These are phyloP conservation scores for Saccharomyces paradoxus DNA, from an alignment of 805 yeast species.

Conservation along the genomic window DNA sequence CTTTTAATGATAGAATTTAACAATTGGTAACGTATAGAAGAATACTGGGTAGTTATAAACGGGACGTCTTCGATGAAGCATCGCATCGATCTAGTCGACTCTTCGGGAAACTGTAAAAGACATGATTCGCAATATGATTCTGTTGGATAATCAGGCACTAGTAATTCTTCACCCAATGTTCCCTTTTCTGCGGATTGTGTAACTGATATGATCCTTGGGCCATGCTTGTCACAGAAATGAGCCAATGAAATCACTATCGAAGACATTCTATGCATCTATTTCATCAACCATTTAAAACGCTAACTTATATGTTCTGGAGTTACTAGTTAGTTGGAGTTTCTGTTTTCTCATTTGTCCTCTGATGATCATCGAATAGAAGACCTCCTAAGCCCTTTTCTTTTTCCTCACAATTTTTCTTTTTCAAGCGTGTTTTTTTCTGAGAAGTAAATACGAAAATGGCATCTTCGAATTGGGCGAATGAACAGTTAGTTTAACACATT, in stretches of 20 bases:
- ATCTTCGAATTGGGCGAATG: background rate
- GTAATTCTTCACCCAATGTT: slow-evolving; percentile 19
- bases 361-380: background rate
- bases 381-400: background rate
- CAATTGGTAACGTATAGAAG: slow-evolving; percentile 45
- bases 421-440: background rate
- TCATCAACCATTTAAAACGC: background rate
- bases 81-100: slow-evolving; percentile 28
- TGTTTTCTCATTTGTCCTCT: background rate
- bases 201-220: slow-evolving; percentile 59
- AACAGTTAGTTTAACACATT: background rate
- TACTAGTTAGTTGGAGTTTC: background rate
- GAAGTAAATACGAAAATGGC: background rate
- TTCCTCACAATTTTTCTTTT: background rate
- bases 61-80: slow-evolving; percentile 18
- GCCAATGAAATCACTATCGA: slow-evolving; percentile 38
- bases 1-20: slow-evolving; percentile 55
- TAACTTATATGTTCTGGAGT: background rate
- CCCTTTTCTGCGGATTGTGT: slow-evolving; percentile 38
- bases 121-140: slow-evolving; percentile 55
- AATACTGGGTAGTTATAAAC: slow-evolving; percentile 55
- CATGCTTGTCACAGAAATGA: slow-evolving; percentile 74
- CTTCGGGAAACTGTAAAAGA: slow-evolving; percentile 42
- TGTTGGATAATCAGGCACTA: slow-evolving; percentile 36
- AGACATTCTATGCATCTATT: slow-evolving; percentile 7